A percentile compares a stretch with the other conserved stretches of the same genome.
These are phyloP conservation scores for Leccinum imitatum DNA, from an alignment of 768 basidiomycete species.

Conservation along the genomic window DNA sequence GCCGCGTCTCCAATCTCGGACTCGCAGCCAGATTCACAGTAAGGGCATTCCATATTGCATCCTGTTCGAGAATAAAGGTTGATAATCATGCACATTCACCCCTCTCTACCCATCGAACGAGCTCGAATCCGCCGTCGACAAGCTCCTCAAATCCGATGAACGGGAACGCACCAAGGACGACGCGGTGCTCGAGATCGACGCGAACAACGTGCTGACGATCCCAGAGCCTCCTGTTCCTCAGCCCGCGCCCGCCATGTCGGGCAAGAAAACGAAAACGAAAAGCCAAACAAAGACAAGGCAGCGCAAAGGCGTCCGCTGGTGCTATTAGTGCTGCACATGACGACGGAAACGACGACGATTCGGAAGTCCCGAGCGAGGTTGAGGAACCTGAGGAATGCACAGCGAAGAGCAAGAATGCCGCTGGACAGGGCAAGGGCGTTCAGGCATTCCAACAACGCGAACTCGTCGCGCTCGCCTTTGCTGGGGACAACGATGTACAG, in stretches of 20 bases:
- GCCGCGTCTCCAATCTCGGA: constrained; percentile 67
- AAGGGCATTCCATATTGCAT: constrained; percentile 9
- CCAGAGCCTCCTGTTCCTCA: constrained; percentile 13
- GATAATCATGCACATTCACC: neutral
- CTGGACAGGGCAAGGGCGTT: constrained; percentile 33
- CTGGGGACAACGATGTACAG: constrained; percentile 93
- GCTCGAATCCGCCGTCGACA: constrained; percentile 82
- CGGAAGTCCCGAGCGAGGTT: constrained; percentile 62
- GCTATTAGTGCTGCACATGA: neutral
- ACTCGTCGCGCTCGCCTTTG: constrained; percentile 92
- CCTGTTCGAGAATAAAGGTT: neutral
- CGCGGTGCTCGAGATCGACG: constrained; percentile 73
- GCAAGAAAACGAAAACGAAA: constrained; percentile 22
- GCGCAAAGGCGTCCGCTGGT: constrained; percentile 10
- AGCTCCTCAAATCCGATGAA: constrained; percentile 69
- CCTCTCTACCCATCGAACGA: constrained; percentile 69
- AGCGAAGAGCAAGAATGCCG: constrained; percentile 43
- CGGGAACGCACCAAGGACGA: constrained; percentile 67
- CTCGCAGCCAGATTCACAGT: constrained; percentile 86
- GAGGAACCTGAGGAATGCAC: constrained; percentile 61
- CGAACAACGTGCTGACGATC: constrained; percentile 18
- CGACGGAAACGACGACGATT: constrained; percentile 38
- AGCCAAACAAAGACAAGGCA: neutral
- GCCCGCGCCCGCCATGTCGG: neutral
- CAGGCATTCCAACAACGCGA: constrained; percentile 88